phyloP scores from a whole-genome alignment of 2,329 filamentous ascomycete genomes.

The Ascochyta lentis region DNA sequence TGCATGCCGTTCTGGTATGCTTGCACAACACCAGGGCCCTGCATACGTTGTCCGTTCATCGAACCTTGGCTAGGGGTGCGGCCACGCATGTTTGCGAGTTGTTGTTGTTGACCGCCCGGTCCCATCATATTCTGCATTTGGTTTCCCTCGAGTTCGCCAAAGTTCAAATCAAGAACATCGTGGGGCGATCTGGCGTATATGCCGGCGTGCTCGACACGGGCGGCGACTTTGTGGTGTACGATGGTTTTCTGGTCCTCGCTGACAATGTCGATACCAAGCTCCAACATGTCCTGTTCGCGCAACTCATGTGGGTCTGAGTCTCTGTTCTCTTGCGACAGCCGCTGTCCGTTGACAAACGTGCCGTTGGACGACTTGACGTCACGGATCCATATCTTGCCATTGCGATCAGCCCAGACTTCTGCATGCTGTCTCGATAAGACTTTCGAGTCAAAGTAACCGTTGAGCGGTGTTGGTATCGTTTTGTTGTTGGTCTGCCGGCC shows the following conservation, averaged over 20 bases:
- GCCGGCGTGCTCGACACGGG: slow-evolving; percentile 94
- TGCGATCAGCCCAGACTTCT: slow-evolving; percentile 88
- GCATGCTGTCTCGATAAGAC: slow-evolving; percentile 95
- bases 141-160: slow-evolving; percentile 84
- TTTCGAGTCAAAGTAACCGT: slow-evolving; percentile 98
- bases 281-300: slow-evolving; percentile 87
- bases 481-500: slow-evolving; percentile 97
- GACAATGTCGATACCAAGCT: slow-evolving; percentile 97
- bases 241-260: slow-evolving; percentile 98
- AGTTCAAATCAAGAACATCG: slow-evolving; percentile 86
- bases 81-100: slow-evolving; percentile 70
- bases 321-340: slow-evolving; percentile 90
- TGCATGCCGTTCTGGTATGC: slow-evolving; percentile 65
- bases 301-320: slow-evolving; percentile 96
- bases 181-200: slow-evolving; percentile 72
- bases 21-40: slow-evolving; percentile 62
- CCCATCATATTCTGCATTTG: slow-evolving; percentile 73
- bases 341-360: slow-evolving; percentile 93
- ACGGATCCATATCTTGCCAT: slow-evolving; percentile 90
- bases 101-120: slow-evolving; percentile 69
- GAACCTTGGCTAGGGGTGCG: slow-evolving; percentile 64
- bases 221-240: slow-evolving; percentile 97
- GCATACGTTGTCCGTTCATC: slow-evolving; percentile 67
- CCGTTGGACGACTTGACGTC: slow-evolving; percentile 99
- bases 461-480: slow-evolving; percentile 86